A percentile compares a stretch with the other conserved stretches of the same genome.
These are phyloP conservation scores for Rachicladosporium sp. DNA, from an alignment of 2,329 filamentous ascomycete species.

Conservation along the genomic window DNA sequence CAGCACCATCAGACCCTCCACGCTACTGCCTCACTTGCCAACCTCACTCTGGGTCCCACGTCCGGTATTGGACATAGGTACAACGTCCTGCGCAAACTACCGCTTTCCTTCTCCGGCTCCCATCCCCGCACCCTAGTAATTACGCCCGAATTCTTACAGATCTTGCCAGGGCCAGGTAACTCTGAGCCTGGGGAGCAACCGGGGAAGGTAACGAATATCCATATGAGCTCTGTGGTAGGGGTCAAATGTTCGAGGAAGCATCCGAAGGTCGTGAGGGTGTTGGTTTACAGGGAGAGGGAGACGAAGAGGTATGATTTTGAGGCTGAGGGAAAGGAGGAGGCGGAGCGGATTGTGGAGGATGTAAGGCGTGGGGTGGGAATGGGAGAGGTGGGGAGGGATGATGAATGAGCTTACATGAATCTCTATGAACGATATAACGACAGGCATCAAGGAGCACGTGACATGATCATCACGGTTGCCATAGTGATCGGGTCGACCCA, in stretches of 20 bases:
- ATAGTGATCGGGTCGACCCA: too few species aligned
- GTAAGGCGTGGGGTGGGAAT: constrained; percentile 51
- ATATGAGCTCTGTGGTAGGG: constrained; percentile 70
- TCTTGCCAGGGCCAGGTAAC: constrained; percentile 49
- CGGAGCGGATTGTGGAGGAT: constrained; percentile 65
- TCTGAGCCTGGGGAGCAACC: constrained; percentile 22
- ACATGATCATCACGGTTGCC: too few species aligned
- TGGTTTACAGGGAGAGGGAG: constrained; percentile 65
- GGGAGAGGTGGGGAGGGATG: too few species aligned
- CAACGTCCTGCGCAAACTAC: constrained; percentile 69
- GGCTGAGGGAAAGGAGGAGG: constrained; percentile 58
- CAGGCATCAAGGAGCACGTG: too few species aligned
- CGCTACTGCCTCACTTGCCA: constrained; percentile 3
- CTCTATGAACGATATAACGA: too few species aligned
- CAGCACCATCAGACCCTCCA: constrained; percentile 27
- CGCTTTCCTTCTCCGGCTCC: constrained; percentile 65
- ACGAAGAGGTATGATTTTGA: constrained; percentile 79
- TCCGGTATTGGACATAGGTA: constrained; percentile 43
- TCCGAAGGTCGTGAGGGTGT: constrained; percentile 66
- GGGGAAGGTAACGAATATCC: constrained; percentile 64
- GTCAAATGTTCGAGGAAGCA: constrained; percentile 72
- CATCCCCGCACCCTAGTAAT: constrained; percentile 67
- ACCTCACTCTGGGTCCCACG: constrained; percentile 1
- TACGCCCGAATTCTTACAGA: constrained; percentile 77
- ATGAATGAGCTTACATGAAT: too few species aligned